phyloP scores from a whole-genome alignment of 352 stramenopile genomes.

The Phytopythium litorale region DNA sequence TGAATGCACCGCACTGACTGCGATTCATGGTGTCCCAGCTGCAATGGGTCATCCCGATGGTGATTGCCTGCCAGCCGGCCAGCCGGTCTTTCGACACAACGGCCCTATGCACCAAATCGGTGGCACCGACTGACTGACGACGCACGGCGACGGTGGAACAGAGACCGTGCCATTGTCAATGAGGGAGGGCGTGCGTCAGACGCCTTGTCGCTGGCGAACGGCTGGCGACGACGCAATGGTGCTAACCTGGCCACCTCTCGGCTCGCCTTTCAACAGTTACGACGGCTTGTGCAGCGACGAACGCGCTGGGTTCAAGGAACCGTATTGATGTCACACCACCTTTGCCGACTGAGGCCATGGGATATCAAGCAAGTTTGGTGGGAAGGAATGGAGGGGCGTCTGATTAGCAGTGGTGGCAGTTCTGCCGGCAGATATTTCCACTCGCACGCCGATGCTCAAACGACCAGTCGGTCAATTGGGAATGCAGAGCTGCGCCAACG shows the following conservation, averaged over 20 bases:
- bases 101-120: not conserved
- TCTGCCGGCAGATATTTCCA: too few relatives aligned
- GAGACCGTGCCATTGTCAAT: not conserved
- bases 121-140: not conserved
- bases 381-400: not conserved
- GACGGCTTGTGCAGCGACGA: not conserved
- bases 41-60: not conserved
- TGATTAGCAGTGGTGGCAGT: not conserved
- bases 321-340: not conserved
- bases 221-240: not conserved
- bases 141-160: not conserved
- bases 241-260: too few relatives aligned
- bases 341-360: not conserved
- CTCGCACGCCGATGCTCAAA: too few relatives aligned
- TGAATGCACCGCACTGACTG: not conserved
- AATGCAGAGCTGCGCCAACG: not conserved
- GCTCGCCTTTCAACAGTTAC: not conserved
- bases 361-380: not conserved
- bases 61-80: conserved; percentile 1
- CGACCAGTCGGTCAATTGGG: too few relatives aligned
- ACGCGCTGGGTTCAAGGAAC: not conserved
- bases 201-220: not conserved
- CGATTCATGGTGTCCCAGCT: not conserved
- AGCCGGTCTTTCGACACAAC: not conserved
- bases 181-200: not conserved